A percentile compares a stretch with the other conserved stretches of the same genome.
Conservation (phyloP, 352 stramenopile species). For the Pythium coloratum region DNA sequence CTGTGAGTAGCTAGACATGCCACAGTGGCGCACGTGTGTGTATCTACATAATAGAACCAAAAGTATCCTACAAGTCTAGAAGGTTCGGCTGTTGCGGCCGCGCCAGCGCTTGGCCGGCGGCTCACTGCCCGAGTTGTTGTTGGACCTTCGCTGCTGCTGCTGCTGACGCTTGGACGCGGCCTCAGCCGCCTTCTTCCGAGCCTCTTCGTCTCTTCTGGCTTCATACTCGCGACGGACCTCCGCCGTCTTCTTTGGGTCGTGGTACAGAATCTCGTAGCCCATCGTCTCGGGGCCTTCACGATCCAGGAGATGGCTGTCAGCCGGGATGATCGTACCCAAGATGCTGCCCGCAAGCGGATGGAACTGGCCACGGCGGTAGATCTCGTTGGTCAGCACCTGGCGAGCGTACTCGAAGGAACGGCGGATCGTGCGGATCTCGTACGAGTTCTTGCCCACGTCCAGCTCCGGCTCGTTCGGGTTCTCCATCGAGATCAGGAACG, state of each 20-base stretch:
- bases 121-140: conserved; percentile 30
- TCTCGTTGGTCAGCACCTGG: conserved; percentile 72
- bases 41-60: conserved; percentile 12
- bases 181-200: conserved; percentile 46
- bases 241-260: conserved; percentile 70
- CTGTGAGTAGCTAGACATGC: background rate
- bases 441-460: conserved; percentile 93
- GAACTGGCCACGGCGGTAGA: conserved; percentile 67
- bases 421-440: conserved; percentile 90
- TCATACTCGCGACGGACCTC: conserved; percentile 66
- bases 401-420: conserved; percentile 89
- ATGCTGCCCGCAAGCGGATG: conserved; percentile 65
- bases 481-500: conserved; percentile 91
- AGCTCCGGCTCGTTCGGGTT: conserved; percentile 92
- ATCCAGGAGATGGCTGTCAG: conserved; percentile 64
- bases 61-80: conserved; percentile 15
- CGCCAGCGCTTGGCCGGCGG: conserved; percentile 65
- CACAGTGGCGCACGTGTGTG: background rate
- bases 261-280: conserved; percentile 69
- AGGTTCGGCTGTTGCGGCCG: conserved; percentile 30
- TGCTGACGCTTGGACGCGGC: conserved; percentile 28
- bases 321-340: conserved; percentile 69
- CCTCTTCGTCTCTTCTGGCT: conserved; percentile 55
- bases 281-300: conserved; percentile 54
- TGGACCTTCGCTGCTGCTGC: conserved; percentile 27